Conservation (phyloP, 2,329 filamentous ascomycete genomes). For the Plenodomus lindquistii region DNA sequence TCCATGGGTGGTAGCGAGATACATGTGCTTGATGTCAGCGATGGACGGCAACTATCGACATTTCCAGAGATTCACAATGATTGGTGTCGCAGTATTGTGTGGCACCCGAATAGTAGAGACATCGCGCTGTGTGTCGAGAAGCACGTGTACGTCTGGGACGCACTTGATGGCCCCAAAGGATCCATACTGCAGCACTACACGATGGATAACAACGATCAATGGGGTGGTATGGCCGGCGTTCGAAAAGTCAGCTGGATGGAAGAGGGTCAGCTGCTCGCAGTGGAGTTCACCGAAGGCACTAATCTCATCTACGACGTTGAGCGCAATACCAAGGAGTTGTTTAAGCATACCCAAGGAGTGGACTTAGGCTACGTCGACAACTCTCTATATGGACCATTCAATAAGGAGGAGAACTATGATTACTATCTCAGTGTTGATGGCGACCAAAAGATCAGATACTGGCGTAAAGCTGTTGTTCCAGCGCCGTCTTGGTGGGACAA, state of each 20-base stretch:
- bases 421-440: conserved; percentile 30
- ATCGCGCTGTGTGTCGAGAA: conserved; percentile 25
- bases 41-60: conserved; percentile 16
- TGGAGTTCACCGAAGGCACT: conserved; percentile 24
- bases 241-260: conserved; percentile 21
- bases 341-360: conserved; percentile 20
- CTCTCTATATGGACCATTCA: conserved; percentile 19
- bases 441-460: conserved; percentile 30
- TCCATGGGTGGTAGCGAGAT: conserved; percentile 14
- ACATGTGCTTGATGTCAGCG: conserved; percentile 19
- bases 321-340: conserved; percentile 33
- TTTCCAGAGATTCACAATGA: conserved; percentile 13
- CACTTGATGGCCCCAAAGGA: conserved; percentile 21
- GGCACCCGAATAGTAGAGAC: conserved; percentile 28
- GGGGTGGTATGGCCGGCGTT: conserved; percentile 9
- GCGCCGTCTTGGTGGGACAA: conserved; percentile 22
- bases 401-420: conserved; percentile 8
- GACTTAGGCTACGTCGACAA: conserved; percentile 5
- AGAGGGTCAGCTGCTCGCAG: conserved; percentile 16
- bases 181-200: conserved; percentile 23
- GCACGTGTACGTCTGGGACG: conserved; percentile 28
- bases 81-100: conserved; percentile 28
- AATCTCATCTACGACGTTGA: conserved; percentile 27
- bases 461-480: conserved; percentile 11
- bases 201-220: conserved; percentile 8